Conservation (phyloP, 768 basidiomycete species). For the Pulveroboletus sp. region DNA sequence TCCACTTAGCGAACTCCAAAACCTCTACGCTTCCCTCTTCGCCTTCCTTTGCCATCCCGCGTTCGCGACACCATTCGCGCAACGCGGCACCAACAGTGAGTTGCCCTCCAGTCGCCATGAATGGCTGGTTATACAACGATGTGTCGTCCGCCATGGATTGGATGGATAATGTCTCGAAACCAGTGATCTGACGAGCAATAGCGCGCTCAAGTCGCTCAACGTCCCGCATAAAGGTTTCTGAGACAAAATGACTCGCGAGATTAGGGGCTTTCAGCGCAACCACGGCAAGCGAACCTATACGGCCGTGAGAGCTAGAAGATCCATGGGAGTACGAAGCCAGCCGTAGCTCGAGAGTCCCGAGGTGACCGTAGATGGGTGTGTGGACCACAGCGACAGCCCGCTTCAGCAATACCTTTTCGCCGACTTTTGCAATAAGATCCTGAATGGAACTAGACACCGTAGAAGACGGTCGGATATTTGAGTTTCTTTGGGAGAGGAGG, state of each 20-base stretch:
- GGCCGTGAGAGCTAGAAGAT: conserved; percentile 46
- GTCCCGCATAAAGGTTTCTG: conserved; percentile 49
- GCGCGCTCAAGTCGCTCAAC: conserved; percentile 64
- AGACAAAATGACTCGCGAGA: conserved; percentile 40
- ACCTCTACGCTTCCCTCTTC: conserved; percentile 34
- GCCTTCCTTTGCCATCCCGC: conserved; percentile 36
- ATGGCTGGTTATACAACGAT: conserved; percentile 66
- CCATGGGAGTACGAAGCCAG: conserved; percentile 62
- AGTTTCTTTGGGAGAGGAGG: conserved; percentile 44
- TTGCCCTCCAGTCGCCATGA: conserved; percentile 68
- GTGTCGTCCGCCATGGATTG: conserved; percentile 39
- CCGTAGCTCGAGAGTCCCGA: conserved; percentile 38
- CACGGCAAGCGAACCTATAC: conserved; percentile 55
- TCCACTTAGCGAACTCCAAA: conserved; percentile 60
- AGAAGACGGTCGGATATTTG: conserved; percentile 32
- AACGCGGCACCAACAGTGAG: conserved; percentile 35
- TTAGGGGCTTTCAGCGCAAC: conserved; percentile 48
- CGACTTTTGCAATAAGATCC: conserved; percentile 67
- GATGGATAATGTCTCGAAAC: conserved; percentile 65
- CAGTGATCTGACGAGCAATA: conserved; percentile 80
- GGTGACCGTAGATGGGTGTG: conserved; percentile 34
- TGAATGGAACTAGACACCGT: conserved; percentile 63
- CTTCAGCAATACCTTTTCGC: conserved; percentile 72
- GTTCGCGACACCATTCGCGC: conserved; percentile 49
- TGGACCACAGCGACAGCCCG: conserved; percentile 47